Evolutionary conservation across 2,329 filamentous ascomycete species (phyloP).

Genomic region (Escovopsis sp.): DNA sequence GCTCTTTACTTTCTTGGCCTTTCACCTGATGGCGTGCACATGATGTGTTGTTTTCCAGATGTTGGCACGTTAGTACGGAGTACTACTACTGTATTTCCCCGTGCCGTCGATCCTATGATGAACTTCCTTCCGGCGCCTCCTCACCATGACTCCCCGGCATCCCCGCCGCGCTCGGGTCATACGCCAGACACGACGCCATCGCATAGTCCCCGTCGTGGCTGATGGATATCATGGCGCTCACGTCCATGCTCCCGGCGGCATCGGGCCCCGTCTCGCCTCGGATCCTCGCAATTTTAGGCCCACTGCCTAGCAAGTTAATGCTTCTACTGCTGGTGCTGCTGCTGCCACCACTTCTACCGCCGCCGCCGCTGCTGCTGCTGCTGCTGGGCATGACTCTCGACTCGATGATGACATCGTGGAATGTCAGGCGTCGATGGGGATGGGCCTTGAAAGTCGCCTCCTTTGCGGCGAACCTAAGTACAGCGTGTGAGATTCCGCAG

Average conservation of each 20-base stretch:
- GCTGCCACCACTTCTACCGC: too few relatives aligned
- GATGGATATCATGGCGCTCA: constrained; percentile 59
- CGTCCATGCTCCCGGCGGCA: constrained; percentile 17
- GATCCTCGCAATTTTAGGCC: constrained; percentile 31
- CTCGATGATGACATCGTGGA: constrained; percentile 43
- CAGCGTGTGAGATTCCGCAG: too few relatives aligned
- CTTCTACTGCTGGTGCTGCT: too few relatives aligned
- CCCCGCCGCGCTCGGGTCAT: constrained; percentile 6
- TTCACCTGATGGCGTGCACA: neutral
- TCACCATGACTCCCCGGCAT: neutral
- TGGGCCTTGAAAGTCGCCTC: constrained; percentile 64
- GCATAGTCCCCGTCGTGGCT: constrained; percentile 81
- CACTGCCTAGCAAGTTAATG: constrained; percentile 22
- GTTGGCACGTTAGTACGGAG: neutral
- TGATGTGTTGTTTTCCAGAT: neutral
- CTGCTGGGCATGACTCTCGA: constrained; percentile 6
- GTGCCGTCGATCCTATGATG: neutral
- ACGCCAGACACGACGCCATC: constrained; percentile 49
- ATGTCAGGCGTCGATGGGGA: constrained; percentile 39
- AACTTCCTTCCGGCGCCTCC: neutral
- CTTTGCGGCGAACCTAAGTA: constrained; percentile 50
- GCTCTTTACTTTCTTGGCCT: neutral
- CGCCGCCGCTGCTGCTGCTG: constrained; percentile 10
- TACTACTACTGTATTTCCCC: neutral
- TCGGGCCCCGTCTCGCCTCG: constrained; percentile 9